Conservation (phyloP, 2,329 filamentous ascomycete genomes). For the Gnomoniopsis smithogilvyi region DNA sequence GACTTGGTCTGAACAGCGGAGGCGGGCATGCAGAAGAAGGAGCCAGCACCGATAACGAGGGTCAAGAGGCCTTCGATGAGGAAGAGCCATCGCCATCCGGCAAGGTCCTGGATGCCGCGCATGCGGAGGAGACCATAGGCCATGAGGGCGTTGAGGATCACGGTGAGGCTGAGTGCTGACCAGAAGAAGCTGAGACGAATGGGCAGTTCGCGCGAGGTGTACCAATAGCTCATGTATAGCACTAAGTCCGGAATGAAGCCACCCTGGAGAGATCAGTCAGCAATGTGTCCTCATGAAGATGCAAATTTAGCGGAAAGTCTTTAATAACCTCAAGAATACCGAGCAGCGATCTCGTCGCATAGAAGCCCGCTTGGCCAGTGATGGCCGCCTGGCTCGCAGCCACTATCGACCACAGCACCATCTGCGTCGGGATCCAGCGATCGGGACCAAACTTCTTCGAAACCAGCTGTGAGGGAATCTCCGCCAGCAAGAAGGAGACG, state of each 20-base stretch:
- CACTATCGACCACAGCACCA: conserved; percentile 26
- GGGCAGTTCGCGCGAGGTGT: conserved; percentile 34
- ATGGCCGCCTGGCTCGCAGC: conserved; percentile 23
- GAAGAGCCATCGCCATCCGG: conserved; percentile 47
- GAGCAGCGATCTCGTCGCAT: conserved; percentile 22
- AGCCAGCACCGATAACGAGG: conserved; percentile 43
- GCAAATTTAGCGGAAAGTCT: background rate
- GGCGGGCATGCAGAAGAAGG: conserved; percentile 52
- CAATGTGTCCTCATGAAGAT: background rate
- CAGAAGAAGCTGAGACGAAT: conserved; percentile 38
- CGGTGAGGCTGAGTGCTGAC: conserved; percentile 31
- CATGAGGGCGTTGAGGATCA: conserved; percentile 31
- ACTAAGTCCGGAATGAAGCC: conserved; percentile 33
- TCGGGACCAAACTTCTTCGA: conserved; percentile 43
- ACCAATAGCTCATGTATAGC: conserved; percentile 32
- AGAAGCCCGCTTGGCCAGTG: conserved; percentile 18
- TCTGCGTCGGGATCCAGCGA: conserved; percentile 28
- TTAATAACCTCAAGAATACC: conserved; percentile 23
- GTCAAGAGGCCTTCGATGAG: conserved; percentile 56
- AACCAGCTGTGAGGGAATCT: conserved; percentile 56
- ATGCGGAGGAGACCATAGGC: conserved; percentile 35
- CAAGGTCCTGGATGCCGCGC: conserved; percentile 33
- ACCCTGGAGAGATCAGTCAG: conserved; percentile 20
- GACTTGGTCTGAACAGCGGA: conserved; percentile 45
- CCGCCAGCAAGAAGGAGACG: conserved; percentile 49